phyloP scores from a whole-genome alignment of 2,329 filamentous ascomycete genomes.

The Chlorencoelia australis region DNA sequence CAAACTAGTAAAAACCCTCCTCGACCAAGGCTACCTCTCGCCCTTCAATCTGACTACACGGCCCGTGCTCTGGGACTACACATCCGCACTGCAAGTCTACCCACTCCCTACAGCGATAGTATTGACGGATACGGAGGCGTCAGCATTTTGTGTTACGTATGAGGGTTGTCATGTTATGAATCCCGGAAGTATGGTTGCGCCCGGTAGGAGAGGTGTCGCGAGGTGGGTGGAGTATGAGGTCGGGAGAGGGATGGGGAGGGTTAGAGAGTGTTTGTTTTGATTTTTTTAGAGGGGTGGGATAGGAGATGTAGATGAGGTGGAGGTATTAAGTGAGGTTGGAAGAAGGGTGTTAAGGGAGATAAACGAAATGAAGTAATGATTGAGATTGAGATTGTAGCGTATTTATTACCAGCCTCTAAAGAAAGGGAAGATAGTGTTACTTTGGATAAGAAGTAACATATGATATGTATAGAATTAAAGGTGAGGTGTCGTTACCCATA shows the following conservation, averaged over 20 bases:
- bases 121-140: slow-evolving; percentile 70
- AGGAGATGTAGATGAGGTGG: background rate
- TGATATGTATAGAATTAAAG: no score
- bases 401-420: no score
- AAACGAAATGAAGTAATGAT: no score
- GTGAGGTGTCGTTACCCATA: no score
- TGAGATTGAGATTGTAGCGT: no score
- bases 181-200: slow-evolving; percentile 65
- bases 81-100: slow-evolving; percentile 67
- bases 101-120: slow-evolving; percentile 79
- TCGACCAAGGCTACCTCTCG: slow-evolving; percentile 82
- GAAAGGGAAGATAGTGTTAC: no score
- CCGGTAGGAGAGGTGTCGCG: slow-evolving; percentile 56
- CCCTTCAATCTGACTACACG: slow-evolving; percentile 74
- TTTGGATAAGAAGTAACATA: no score
- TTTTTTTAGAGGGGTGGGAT: background rate
- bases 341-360: no score
- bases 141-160: slow-evolving; percentile 80
- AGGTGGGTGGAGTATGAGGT: slow-evolving; percentile 85
- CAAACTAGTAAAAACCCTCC: slow-evolving; percentile 78
- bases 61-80: slow-evolving; percentile 86
- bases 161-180: slow-evolving; percentile 96
- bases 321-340: no score
- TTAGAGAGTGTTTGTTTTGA: slow-evolving; percentile 24
- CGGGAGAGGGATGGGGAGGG: slow-evolving; percentile 19